Conservation (phyloP, 768 basidiomycete genomes). For the Amanita rubescens region DNA sequence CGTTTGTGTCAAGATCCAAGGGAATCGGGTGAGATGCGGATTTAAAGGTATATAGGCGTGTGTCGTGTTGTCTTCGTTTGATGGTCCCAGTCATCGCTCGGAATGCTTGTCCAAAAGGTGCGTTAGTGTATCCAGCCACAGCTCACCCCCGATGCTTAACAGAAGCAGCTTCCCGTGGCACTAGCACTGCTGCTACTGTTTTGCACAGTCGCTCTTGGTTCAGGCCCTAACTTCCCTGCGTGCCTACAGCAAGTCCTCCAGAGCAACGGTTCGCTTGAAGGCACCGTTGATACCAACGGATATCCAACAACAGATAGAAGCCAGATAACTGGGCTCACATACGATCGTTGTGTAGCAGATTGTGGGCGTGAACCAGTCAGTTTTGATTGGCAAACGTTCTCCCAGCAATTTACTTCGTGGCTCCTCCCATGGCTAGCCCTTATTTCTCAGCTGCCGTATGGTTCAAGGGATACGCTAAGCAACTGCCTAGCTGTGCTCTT, state of each 20-base stretch:
- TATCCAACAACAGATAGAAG: not conserved
- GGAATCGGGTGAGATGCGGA: too few species aligned
- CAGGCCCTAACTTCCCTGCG: not conserved
- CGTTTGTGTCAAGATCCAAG: too few species aligned
- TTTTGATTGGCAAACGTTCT: constrained; percentile 26
- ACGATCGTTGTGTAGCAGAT: not conserved
- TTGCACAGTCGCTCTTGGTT: not conserved
- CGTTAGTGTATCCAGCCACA: not conserved
- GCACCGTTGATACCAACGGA: not conserved
- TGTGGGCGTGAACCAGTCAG: constrained; percentile 21
- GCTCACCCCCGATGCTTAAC: not conserved
- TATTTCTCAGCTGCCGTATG: constrained; percentile 44
- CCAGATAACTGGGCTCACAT: not conserved
- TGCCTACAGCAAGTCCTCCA: not conserved
- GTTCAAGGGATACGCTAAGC: constrained; percentile 29
- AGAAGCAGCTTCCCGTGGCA: not conserved
- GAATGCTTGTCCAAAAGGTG: too few species aligned
- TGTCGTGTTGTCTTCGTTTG: too few species aligned
- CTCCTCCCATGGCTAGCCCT: constrained; percentile 42
- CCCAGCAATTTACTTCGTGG: constrained; percentile 36
- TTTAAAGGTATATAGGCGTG: too few species aligned
- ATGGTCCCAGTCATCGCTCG: too few species aligned
- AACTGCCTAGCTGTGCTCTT: constrained; percentile 36
- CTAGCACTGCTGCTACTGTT: not conserved
- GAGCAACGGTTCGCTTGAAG: constrained; percentile 8